A percentile compares a stretch with the other conserved stretches of the same genome.
Evolutionary conservation across 192 early-diverging fungal genomes (phyloP).

Genomic region (Chytriomyces confervae): DNA sequence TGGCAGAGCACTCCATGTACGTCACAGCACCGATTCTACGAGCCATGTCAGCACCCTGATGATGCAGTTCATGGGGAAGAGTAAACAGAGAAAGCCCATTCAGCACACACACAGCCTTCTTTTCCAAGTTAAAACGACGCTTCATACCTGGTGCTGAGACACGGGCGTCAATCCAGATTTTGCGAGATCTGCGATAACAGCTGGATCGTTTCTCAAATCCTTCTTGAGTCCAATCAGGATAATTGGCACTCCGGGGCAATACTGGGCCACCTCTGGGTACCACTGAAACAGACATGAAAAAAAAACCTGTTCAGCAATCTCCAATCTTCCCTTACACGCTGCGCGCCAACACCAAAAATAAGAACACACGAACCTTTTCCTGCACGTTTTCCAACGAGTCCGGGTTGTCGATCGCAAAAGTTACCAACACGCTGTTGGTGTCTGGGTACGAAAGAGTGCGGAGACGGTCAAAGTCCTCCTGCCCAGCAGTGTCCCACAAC

Average conservation of each 20-base stretch:
- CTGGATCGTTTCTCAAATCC: conserved; percentile 30
- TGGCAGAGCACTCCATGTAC: no score
- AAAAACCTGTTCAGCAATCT: conserved; percentile 51
- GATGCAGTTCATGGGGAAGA: no score
- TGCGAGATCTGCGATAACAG: neutral
- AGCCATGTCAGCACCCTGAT: no score
- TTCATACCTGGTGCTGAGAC: no score
- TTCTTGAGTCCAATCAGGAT: conserved; percentile 38
- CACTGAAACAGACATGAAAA: conserved; percentile 23
- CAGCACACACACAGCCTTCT: no score
- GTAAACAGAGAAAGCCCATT: no score
- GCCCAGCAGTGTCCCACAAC: conserved; percentile 45
- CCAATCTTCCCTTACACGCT: neutral
- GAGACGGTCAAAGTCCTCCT: conserved; percentile 88
- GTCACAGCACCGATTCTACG: no score
- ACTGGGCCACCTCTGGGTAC: conserved; percentile 38
- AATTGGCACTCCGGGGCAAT: conserved; percentile 35
- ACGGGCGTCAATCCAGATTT: no score
- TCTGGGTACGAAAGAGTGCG: conserved; percentile 83
- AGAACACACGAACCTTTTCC: neutral
- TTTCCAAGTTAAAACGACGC: no score
- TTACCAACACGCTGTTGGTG: conserved; percentile 80
- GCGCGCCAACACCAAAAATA: neutral
- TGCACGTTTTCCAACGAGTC: conserved; percentile 26
- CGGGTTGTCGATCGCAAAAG: conserved; percentile 66